Evolutionary conservation across 495 filamentous ascomycete genomes (phyloP).

Genomic region (Hypoxylon perforatum): DNA sequence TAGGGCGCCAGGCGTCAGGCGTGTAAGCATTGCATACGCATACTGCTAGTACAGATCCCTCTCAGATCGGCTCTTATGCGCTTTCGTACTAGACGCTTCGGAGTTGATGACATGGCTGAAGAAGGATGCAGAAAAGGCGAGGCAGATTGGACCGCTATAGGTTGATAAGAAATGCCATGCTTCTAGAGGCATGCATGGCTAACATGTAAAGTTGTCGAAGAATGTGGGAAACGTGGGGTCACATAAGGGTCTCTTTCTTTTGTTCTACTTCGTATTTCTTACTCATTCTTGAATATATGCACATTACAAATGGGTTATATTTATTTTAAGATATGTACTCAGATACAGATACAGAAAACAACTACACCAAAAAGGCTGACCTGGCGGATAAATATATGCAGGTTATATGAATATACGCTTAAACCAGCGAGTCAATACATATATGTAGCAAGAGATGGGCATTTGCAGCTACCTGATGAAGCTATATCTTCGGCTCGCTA

Average conservation of each 20-base stretch:
- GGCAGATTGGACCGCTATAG: slow-evolving; percentile 18
- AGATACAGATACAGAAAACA: neutral
- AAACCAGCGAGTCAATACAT: slow-evolving; percentile 20
- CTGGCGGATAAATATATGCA: too few species aligned
- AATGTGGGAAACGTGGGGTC: slow-evolving; percentile 33
- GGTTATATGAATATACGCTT: too few species aligned
- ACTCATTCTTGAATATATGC: too few species aligned
- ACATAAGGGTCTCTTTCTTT: neutral
- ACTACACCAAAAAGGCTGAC: neutral
- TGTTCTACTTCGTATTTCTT: slow-evolving; percentile 3
- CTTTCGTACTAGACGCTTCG: slow-evolving; percentile 13
- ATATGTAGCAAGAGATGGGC: neutral
- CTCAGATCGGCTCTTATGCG: slow-evolving; percentile 13
- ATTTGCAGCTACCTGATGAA: neutral
- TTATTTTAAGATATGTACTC: too few species aligned
- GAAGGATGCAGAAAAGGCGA: slow-evolving; percentile 1
- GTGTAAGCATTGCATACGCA: too few species aligned
- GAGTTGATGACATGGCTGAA: slow-evolving; percentile 13
- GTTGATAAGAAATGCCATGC: slow-evolving; percentile 22
- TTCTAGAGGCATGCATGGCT: slow-evolving; percentile 17
- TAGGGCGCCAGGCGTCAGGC: too few species aligned
- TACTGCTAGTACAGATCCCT: neutral
- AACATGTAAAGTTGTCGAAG: slow-evolving; percentile 8
- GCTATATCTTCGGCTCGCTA: slow-evolving; percentile 21
- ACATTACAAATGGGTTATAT: too few species aligned